Evolutionary conservation across 306 rosid species (phyloP).

Genomic region (Medicago arabica): DNA sequence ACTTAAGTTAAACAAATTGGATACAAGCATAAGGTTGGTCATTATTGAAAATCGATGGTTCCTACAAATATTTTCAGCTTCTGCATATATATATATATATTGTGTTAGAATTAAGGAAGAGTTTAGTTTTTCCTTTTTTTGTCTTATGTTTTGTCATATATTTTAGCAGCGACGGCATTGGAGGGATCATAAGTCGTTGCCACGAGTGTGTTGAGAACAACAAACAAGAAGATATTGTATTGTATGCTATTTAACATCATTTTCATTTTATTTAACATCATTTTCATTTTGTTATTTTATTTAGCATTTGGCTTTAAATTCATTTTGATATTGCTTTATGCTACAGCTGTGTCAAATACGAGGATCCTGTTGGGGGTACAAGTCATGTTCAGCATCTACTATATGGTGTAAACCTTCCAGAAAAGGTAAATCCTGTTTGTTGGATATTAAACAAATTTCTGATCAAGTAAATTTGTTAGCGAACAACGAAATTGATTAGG

Average conservation of each 20-base stretch:
- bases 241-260: conserved; percentile 40
- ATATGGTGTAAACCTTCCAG: conserved; percentile 39
- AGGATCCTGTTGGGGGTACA: conserved; percentile 33
- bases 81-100: too few relatives aligned
- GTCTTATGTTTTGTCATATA: background rate
- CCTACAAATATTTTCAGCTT: background rate
- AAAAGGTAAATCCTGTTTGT: conserved; percentile 41
- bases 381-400: conserved; percentile 42
- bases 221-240: conserved; percentile 28
- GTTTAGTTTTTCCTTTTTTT: background rate
- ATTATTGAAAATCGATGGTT: background rate
- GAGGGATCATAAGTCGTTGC: conserved; percentile 39
- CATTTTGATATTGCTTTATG: background rate
- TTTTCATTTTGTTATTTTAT: background rate
- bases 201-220: conserved; percentile 1
- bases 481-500: background rate
- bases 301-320: background rate
- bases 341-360: conserved; percentile 48
- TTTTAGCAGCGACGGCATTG: conserved; percentile 48
- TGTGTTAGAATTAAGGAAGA: background rate
- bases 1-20: conserved; percentile 12
- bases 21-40: conserved; percentile 44
- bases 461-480: background rate
- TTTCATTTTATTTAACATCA: background rate
- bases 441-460: background rate